Conservation (phyloP, 768 basidiomycete genomes). For the Paxillus ammoniavirescens region DNA sequence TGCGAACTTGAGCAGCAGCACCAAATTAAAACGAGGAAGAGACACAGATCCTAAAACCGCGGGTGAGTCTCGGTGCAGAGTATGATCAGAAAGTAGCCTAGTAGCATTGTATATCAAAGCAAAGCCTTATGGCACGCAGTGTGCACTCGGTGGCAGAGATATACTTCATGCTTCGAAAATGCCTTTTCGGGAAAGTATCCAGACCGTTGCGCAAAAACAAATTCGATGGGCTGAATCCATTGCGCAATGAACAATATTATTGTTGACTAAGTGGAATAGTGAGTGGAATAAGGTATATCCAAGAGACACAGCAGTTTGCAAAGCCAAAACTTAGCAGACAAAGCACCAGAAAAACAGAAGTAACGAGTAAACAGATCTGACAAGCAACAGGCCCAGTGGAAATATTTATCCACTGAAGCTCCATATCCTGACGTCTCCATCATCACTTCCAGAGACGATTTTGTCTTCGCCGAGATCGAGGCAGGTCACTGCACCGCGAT, state of each 20-base stretch:
- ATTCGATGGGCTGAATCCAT: not conserved
- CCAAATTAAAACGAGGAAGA: too few species aligned
- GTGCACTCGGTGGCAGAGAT: too few species aligned
- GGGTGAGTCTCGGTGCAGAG: too few species aligned
- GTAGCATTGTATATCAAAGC: not conserved
- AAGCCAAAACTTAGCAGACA: not conserved
- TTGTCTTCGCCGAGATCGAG: slow-evolving; percentile 90
- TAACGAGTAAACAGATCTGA: not conserved
- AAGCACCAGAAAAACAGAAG: not conserved
- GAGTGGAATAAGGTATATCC: slow-evolving; percentile 7
- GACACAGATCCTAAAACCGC: not conserved
- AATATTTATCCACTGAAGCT: slow-evolving; percentile 45
- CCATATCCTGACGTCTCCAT: slow-evolving; percentile 87
- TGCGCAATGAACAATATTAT: not conserved
- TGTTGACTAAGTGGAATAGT: not conserved
- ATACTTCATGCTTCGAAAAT: too few species aligned
- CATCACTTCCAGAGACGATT: slow-evolving; percentile 95
- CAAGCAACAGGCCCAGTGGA: too few species aligned
- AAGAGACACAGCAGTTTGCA: not conserved
- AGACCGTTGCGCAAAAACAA: not conserved
- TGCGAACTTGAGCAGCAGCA: too few species aligned
- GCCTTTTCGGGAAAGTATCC: not conserved
- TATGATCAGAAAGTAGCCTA: too few species aligned
- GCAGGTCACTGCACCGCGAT: slow-evolving; percentile 92
- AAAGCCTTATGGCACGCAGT: not conserved